Percentiles rank a stretch among this genome's conserved stretches.
phyloP scores from a whole-genome alignment of 495 filamentous ascomycete genomes.

The Cercophora sp. region DNA sequence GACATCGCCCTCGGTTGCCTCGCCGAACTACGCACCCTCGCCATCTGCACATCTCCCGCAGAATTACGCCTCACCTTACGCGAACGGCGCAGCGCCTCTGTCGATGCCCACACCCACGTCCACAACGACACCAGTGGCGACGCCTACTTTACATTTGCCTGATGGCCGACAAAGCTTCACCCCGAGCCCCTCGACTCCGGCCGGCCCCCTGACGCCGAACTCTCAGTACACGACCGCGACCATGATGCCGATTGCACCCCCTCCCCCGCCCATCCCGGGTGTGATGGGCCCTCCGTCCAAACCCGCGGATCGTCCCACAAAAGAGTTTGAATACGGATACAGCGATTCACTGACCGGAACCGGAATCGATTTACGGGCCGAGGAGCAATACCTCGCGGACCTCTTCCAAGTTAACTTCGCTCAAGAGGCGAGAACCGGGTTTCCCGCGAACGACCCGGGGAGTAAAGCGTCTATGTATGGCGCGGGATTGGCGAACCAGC shows the following conservation, averaged over 20 bases:
- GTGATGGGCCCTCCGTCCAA: conserved; percentile 81
- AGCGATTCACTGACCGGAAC: conserved; percentile 74
- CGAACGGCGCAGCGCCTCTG: conserved; percentile 18
- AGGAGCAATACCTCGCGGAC: conserved; percentile 68
- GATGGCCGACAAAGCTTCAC: conserved; percentile 26
- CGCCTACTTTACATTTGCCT: conserved; percentile 19
- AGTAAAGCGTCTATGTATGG: conserved; percentile 52
- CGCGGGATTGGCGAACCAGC: conserved; percentile 55
- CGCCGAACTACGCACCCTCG: conserved; percentile 18
- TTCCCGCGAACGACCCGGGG: conserved; percentile 47
- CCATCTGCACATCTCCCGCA: conserved; percentile 5
- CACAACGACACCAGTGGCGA: conserved; percentile 11
- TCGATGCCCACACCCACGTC: conserved; percentile 10
- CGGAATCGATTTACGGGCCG: conserved; percentile 78
- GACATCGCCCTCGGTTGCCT: conserved; percentile 11
- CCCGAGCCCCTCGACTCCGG: conserved; percentile 17
- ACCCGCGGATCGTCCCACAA: conserved; percentile 62
- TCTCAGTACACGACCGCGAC: conserved; percentile 39
- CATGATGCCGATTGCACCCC: conserved; percentile 30
- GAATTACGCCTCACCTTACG: conserved; percentile 17
- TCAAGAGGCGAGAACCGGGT: conserved; percentile 38
- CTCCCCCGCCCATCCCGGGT: conserved; percentile 19
- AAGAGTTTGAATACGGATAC: conserved; percentile 62
- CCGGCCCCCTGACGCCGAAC: conserved; percentile 15
- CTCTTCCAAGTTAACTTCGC: conserved; percentile 43